Base-by-base conservation (phyloP, 1,284 basidiomycete species). In the Amylostereum chailletii region DNA sequence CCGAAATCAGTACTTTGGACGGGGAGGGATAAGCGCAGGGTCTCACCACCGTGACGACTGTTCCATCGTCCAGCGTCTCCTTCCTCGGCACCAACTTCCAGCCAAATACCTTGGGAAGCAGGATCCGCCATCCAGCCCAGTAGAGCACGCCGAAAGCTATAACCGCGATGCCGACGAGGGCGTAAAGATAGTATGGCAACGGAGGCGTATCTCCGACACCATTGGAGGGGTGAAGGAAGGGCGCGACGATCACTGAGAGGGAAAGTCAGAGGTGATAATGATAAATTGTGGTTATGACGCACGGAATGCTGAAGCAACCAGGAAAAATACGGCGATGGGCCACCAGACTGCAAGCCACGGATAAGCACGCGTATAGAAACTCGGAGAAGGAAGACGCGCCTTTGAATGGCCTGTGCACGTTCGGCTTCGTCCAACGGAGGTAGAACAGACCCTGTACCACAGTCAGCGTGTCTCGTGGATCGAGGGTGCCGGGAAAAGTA, bases 121-220 rank as follows among this genome's bases (percentile, higher is more conserved):
- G 80, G 27, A 69, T 58, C 48, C 71, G 72, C 66, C 71, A 71
- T 19, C 78, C 58, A 52, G 76, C 77, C 83, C 83, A 86, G 60
- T 83, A 86, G 27, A 64, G 59, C 0, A 76, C 61, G 0, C 82
- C 82, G 39, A 78, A 53, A 3, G 74, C 49, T 5, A 77, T 77
- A 0, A 83, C 68, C 2, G 65, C 61, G 51, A 76, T 65, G 0
- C 76, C 71, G 8, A 72, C 70, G n/a, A 72, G 63, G 7, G 75
- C 67, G 52, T 85, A 83, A 9, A 74, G 66, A 81, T 76, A 86
- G 57, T 86, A 86, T 2, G 83, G 83, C 29, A 86, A 66, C 45
- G 65, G 60, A 32, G 73, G 66, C 55, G 85, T 86, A 0, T 74
- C 69, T 48, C 63, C 65, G n/a, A 70, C 67, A 2, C 73, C 77